phyloP scores from a whole-genome alignment of 2,329 filamentous ascomycete genomes.

The Pezicula radicicola region DNA sequence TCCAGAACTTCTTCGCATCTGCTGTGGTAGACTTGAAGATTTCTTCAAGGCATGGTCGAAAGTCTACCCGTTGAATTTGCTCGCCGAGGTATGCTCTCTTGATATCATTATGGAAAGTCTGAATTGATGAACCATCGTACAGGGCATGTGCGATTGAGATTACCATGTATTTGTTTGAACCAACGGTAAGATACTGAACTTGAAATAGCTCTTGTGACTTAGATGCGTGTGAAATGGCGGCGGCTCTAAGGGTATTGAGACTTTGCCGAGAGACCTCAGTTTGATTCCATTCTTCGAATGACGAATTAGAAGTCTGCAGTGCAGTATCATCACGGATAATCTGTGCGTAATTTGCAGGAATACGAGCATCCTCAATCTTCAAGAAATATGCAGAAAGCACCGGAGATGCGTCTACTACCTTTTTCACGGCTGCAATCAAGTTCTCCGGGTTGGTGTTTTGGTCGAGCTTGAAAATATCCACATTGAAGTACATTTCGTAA shows the following conservation, averaged over 20 bases:
- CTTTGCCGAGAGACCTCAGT: constrained; percentile 25
- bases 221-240: constrained; percentile 35
- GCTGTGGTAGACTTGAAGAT: constrained; percentile 32
- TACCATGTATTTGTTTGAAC: constrained; percentile 40
- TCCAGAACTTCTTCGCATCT: constrained; percentile 66
- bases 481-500: constrained; percentile 79
- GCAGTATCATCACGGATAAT: constrained; percentile 34
- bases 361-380: constrained; percentile 56
- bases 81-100: constrained; percentile 55
- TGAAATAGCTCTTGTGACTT: constrained; percentile 42
- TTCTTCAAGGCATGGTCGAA: constrained; percentile 51
- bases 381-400: constrained; percentile 76
- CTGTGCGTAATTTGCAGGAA: constrained; percentile 56
- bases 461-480: constrained; percentile 67
- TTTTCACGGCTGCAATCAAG: constrained; percentile 59
- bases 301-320: neutral
- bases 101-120: constrained; percentile 70
- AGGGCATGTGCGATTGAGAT: constrained; percentile 82
- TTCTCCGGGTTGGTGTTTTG: constrained; percentile 48
- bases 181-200: constrained; percentile 38
- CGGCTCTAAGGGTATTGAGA: constrained; percentile 36
- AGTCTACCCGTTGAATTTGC: constrained; percentile 39
- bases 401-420: constrained; percentile 57
- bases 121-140: constrained; percentile 86
- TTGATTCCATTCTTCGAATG: neutral